These are phyloP conservation scores for Ephemerocybe angulata DNA, from an alignment of 768 basidiomycete species.

Conservation along the genomic window DNA sequence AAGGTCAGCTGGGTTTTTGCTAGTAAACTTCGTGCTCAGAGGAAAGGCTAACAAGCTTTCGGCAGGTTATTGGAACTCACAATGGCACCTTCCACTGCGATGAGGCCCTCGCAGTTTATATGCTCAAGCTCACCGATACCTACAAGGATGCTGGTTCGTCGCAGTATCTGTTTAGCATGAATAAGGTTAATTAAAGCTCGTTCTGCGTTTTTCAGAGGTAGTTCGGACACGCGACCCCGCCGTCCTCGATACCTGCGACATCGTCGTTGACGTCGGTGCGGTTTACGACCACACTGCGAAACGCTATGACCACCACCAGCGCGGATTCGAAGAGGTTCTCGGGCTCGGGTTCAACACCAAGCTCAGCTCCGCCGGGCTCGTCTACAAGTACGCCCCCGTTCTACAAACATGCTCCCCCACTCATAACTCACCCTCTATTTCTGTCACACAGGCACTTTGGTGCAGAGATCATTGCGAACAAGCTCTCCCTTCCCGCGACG, in stretches of 20 bases:
- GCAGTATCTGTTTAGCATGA: background rate
- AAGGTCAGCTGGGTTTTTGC: constrained; percentile 7
- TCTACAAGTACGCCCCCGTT: constrained; percentile 76
- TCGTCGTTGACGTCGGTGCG: constrained; percentile 95
- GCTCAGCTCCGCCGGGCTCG: constrained; percentile 85
- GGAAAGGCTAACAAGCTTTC: too few species aligned
- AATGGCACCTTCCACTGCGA: constrained; percentile 97
- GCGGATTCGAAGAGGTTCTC: constrained; percentile 87
- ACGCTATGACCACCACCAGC: constrained; percentile 94
- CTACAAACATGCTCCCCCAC: too few species aligned
- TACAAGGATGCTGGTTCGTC: constrained; percentile 72
- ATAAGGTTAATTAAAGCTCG: background rate
- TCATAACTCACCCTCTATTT: background rate
- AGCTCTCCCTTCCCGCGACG: constrained; percentile 43
- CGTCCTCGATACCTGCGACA: constrained; percentile 75
- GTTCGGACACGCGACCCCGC: constrained; percentile 72
- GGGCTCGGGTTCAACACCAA: constrained; percentile 87
- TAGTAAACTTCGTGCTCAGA: constrained; percentile 1
- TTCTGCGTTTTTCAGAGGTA: constrained; percentile 41
- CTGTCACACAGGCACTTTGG: constrained; percentile 72
- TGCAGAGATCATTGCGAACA: constrained; percentile 72
- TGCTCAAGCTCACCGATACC: constrained; percentile 71
- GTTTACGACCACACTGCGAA: constrained; percentile 77
- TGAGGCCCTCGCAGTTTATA: constrained; percentile 90
- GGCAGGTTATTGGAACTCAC: constrained; percentile 88